Percentiles rank a stretch among this genome's conserved stretches.
These are phyloP conservation scores for Miscanthus lutarioriparius DNA, from an alignment of 176 grass and related monocot species.

Conservation along the genomic window DNA sequence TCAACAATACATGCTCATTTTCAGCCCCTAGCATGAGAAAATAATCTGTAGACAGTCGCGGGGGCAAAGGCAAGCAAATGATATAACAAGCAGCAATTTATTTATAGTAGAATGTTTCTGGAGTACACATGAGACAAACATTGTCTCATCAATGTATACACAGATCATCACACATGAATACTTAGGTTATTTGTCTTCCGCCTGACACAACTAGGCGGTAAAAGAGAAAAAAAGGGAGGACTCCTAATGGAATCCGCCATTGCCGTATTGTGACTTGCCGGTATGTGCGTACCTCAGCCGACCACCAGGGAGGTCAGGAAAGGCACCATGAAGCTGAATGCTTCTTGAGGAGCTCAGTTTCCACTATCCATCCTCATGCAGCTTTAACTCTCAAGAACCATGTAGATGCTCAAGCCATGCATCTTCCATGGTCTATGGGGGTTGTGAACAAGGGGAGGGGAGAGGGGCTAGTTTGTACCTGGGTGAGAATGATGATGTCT, in stretches of 20 bases:
- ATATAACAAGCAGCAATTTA: not conserved
- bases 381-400: slow-evolving; percentile 45
- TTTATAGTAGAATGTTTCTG: slow-evolving; percentile 25
- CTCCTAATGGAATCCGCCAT: slow-evolving; percentile 48
- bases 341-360: slow-evolving; percentile 23
- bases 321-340: slow-evolving; percentile 32
- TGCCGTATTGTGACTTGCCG: slow-evolving; percentile 64
- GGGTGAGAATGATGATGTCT: slow-evolving; percentile 25
- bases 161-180: slow-evolving; percentile 10
- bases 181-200: slow-evolving; percentile 26
- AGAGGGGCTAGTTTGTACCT: slow-evolving; percentile 33
- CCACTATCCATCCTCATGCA: slow-evolving; percentile 21
- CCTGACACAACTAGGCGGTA: slow-evolving; percentile 27
- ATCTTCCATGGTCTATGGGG: slow-evolving; percentile 33
- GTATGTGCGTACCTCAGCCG: slow-evolving; percentile 40
- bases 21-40: not conserved
- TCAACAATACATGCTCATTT: slow-evolving; percentile 8
- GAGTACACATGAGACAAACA: slow-evolving; percentile 28
- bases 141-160: slow-evolving; percentile 10
- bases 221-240: not conserved
- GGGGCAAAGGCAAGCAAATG: slow-evolving; percentile 9
- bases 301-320: slow-evolving; percentile 37
- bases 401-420: slow-evolving; percentile 54
- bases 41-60: not conserved
- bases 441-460: slow-evolving; percentile 35